These are phyloP conservation scores for Ophiostoma piceae DNA, from an alignment of 2,329 filamentous ascomycete genomes.

Conservation along the genomic window DNA sequence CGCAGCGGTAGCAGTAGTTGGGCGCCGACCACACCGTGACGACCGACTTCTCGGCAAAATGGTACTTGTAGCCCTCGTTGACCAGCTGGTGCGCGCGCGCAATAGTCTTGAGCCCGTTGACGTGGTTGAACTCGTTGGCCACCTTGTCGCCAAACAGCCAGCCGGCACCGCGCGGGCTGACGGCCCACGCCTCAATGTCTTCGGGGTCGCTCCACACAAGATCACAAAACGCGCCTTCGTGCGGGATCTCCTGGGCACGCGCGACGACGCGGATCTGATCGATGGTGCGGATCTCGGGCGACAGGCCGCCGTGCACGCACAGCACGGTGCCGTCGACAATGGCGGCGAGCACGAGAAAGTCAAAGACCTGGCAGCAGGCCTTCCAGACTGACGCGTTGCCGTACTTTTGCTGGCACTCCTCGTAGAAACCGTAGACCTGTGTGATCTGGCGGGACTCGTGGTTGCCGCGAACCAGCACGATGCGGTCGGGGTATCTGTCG, in stretches of 20 bases:
- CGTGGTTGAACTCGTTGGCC: constrained; percentile 93
- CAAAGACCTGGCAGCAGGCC: constrained; percentile 98
- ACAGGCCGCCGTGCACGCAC: constrained; percentile 90
- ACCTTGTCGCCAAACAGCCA: constrained; percentile 98
- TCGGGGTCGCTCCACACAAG: constrained; percentile 98
- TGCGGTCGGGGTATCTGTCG: constrained; percentile 83
- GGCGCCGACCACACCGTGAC: constrained; percentile 98
- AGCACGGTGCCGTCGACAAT: constrained; percentile 98
- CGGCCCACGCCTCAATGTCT: constrained; percentile 91
- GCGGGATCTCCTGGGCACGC: constrained; percentile 93
- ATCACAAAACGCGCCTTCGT: constrained; percentile 97
- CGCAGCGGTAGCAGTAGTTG: constrained; percentile 92
- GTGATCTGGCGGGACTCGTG: constrained; percentile 97
- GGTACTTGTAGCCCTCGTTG: constrained; percentile 98
- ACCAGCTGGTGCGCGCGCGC: constrained; percentile 96
- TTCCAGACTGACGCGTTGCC: constrained; percentile 99
- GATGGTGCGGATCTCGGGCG: constrained; percentile 89
- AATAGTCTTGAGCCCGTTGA: constrained; percentile 94
- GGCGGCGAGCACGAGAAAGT: constrained; percentile 91
- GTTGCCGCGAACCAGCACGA: constrained; percentile 94
- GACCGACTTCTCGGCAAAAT: constrained; percentile 90
- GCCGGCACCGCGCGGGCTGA: constrained; percentile 90
- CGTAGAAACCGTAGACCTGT: constrained; percentile 98
- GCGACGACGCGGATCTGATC: constrained; percentile 99
- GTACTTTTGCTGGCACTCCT: constrained; percentile 96